Evolutionary conservation across 148 eudicot species (phyloP).

Genomic region (Persicaria tinctoria): DNA sequence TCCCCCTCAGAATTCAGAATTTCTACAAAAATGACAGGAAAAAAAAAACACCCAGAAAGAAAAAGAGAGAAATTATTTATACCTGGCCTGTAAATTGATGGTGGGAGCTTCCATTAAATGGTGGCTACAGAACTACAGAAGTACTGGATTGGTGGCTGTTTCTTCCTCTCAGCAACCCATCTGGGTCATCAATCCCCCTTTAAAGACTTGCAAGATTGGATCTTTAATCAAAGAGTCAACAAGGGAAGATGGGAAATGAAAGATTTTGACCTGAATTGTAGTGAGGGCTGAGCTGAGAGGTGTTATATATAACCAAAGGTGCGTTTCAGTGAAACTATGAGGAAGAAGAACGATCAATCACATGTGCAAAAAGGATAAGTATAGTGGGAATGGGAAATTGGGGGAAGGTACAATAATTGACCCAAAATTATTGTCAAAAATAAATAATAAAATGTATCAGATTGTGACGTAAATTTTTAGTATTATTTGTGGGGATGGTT

Average conservation of each 20-base stretch:
- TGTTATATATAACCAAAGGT: background rate
- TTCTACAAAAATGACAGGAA: background rate
- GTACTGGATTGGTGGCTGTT: background rate
- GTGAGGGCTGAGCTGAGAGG: background rate
- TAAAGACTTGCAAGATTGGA: background rate
- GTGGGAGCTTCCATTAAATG: background rate
- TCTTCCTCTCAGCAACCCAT: background rate
- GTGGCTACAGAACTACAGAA: background rate
- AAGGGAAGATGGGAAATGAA: background rate
- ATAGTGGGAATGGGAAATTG: background rate
- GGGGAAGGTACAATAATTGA: constrained; percentile 3
- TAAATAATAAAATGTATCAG: background rate
- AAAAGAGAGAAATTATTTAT: background rate
- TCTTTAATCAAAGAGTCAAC: background rate
- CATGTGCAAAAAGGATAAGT: constrained; percentile 9
- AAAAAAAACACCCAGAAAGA: background rate
- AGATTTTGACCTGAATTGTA: background rate
- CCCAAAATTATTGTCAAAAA: background rate
- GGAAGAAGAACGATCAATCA: constrained; percentile 1
- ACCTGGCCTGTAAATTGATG: constrained; percentile 7
- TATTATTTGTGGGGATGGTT: background rate
- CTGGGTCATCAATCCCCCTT: background rate
- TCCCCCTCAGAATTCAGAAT: background rate
- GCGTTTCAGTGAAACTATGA: background rate
- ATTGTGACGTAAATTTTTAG: background rate